Conservation (phyloP, 306 rosid genomes). For the Cucurbita maxima region DNA sequence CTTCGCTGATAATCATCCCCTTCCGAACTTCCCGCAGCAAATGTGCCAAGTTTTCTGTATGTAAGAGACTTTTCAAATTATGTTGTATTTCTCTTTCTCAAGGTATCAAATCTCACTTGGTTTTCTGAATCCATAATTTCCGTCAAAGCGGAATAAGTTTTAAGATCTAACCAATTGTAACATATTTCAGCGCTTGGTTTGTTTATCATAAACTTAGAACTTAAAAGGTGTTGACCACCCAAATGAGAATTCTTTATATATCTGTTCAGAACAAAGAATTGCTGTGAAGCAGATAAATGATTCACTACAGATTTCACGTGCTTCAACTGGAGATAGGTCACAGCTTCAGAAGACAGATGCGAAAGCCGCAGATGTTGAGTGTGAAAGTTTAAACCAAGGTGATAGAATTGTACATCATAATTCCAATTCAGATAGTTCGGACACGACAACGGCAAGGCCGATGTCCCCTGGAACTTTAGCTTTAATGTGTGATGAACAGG, state of each 20-base stretch:
- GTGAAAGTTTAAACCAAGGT: constrained; percentile 52
- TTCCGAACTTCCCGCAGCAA: not conserved
- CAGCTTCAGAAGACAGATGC: constrained; percentile 39
- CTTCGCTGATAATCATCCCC: not conserved
- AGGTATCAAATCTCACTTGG: not conserved
- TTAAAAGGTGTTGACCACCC: not conserved
- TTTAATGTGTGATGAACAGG: constrained; percentile 92
- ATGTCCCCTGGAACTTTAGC: constrained; percentile 99
- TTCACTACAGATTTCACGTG: constrained; percentile 42
- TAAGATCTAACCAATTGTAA: not conserved
- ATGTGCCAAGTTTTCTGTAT: not conserved
- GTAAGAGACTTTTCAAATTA: not conserved
- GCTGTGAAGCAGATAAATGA: constrained; percentile 42
- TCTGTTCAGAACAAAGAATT: constrained; percentile 42
- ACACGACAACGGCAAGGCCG: constrained; percentile 49
- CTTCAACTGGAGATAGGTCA: constrained; percentile 49
- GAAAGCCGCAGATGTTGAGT: constrained; percentile 40
- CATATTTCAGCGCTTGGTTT: not conserved
- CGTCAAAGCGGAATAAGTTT: not conserved
- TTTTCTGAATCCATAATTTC: not conserved
- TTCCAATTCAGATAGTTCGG: constrained; percentile 54
- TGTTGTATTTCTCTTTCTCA: not conserved
- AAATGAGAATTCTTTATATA: not conserved
- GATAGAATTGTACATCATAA: constrained; percentile 42
- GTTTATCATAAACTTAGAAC: not conserved